phyloP scores from a whole-genome alignment of 495 filamentous ascomycete species.

The Eremomyces bilateralis region DNA sequence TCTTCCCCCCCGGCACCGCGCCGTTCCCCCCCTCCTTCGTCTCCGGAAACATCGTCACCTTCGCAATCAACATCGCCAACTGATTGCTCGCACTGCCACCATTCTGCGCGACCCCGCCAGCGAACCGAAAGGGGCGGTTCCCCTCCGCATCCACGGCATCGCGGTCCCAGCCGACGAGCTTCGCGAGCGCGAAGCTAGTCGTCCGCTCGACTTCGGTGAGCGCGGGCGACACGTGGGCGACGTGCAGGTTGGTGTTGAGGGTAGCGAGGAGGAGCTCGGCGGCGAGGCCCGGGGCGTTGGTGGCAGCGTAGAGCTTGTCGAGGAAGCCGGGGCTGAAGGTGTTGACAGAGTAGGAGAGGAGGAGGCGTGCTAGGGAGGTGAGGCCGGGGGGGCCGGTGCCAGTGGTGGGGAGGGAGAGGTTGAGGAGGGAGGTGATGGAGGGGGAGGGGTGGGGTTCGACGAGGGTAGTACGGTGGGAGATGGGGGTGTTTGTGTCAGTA shows the following conservation, averaged over 20 bases:
- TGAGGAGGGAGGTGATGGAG: constrained; percentile 9
- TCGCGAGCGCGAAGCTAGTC: constrained; percentile 44
- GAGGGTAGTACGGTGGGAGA: constrained; percentile 40
- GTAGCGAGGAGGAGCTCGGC: constrained; percentile 64
- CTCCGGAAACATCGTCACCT: constrained; percentile 60
- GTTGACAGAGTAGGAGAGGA: constrained; percentile 72
- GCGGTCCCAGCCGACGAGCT: constrained; percentile 59
- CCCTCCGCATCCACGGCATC: no score
- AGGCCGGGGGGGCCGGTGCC: constrained; percentile 53
- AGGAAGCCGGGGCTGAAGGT: constrained; percentile 94
- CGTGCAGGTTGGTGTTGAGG: constrained; percentile 79
- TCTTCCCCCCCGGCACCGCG: constrained; percentile 14
- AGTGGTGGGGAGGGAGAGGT: constrained; percentile 39
- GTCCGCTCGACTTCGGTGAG: constrained; percentile 69
- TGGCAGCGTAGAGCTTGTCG: constrained; percentile 75
- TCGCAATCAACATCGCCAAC: constrained; percentile 71
- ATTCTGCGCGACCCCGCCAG: constrained; percentile 72
- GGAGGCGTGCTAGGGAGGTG: constrained; percentile 35
- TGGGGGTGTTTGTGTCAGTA: no score
- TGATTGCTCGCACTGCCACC: constrained; percentile 74
- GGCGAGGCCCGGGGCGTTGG: constrained; percentile 61
- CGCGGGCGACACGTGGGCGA: constrained; percentile 77
- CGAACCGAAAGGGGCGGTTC: no score
- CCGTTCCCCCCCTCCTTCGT: constrained; percentile 53
- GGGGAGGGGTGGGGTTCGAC: constrained; percentile 54